These are phyloP conservation scores for Dictyophora rubrovolvata DNA, from an alignment of 768 basidiomycete genomes.

Conservation along the genomic window DNA sequence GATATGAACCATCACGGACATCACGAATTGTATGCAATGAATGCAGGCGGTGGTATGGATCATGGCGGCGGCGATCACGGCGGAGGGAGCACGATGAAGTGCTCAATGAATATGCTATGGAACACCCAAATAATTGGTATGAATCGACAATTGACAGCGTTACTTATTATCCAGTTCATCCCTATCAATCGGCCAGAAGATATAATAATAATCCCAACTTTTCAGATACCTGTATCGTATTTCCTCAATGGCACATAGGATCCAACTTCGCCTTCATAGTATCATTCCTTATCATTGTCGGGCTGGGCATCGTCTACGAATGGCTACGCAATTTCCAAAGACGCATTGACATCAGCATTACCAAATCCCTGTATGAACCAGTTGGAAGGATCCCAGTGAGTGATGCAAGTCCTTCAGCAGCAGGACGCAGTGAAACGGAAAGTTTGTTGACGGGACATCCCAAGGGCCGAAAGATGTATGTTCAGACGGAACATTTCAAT, in stretches of 20 bases:
- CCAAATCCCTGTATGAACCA: slow-evolving; percentile 30
- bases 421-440: slow-evolving; percentile 38
- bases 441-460: slow-evolving; percentile 39
- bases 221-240: slow-evolving; percentile 72
- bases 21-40: slow-evolving; percentile 3
- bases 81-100: slow-evolving; percentile 31
- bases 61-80: slow-evolving; percentile 25
- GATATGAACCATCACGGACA: background rate
- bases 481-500: background rate
- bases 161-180: background rate
- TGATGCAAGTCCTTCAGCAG: slow-evolving; percentile 30
- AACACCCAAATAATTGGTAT: slow-evolving; percentile 55
- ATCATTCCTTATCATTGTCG: slow-evolving; percentile 56
- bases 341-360: slow-evolving; percentile 50
- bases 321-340: slow-evolving; percentile 61
- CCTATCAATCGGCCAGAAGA: background rate
- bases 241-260: slow-evolving; percentile 65
- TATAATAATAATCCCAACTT: background rate
- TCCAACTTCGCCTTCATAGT: slow-evolving; percentile 45
- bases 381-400: slow-evolving; percentile 25
- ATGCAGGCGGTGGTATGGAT: slow-evolving; percentile 28
- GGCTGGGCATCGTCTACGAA: slow-evolving; percentile 67
- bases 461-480: slow-evolving; percentile 7
- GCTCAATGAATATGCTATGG: slow-evolving; percentile 81
- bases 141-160: background rate